These are phyloP conservation scores for Pseudocercospora fuligena DNA, from an alignment of 2,329 filamentous ascomycete species.

Conservation along the genomic window DNA sequence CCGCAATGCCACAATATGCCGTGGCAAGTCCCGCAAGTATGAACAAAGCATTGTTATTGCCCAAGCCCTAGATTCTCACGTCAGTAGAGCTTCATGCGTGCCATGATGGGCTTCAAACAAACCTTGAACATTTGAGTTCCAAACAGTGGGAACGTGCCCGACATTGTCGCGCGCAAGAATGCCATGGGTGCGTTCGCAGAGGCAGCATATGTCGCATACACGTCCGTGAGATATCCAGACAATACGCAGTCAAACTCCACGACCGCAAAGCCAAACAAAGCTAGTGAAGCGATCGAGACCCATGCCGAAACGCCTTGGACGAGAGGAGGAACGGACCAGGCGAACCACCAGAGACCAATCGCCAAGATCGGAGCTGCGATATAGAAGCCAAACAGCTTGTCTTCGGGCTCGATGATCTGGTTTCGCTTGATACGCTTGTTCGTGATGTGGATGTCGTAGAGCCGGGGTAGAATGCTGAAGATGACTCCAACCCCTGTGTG, in stretches of 20 bases:
- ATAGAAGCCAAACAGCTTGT: conserved; percentile 55
- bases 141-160: conserved; percentile 49
- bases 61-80: conserved; percentile 33
- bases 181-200: conserved; percentile 51
- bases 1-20: conserved; percentile 20
- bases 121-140: conserved; percentile 46
- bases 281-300: conserved; percentile 37
- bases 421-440: conserved; percentile 32
- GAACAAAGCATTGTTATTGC: conserved; percentile 47
- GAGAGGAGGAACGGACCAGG: conserved; percentile 54
- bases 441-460: conserved; percentile 48
- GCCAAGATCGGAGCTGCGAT: conserved; percentile 52
- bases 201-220: conserved; percentile 51
- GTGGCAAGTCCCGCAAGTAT: conserved; percentile 50
- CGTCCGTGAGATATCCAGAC: conserved; percentile 52
- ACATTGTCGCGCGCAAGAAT: conserved; percentile 47
- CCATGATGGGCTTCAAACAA: not conserved
- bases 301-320: conserved; percentile 36
- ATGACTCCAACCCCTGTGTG: conserved; percentile 51
- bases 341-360: conserved; percentile 52
- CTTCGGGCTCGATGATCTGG: conserved; percentile 46
- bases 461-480: conserved; percentile 49
- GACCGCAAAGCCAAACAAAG: conserved; percentile 53
- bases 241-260: conserved; percentile 53
- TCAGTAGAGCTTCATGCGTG: not conserved